Evolutionary conservation across 441 rosid genomes (phyloP), one percentile per base, ranked within the genome.

Genomic region (Brassica balearica): DNA sequence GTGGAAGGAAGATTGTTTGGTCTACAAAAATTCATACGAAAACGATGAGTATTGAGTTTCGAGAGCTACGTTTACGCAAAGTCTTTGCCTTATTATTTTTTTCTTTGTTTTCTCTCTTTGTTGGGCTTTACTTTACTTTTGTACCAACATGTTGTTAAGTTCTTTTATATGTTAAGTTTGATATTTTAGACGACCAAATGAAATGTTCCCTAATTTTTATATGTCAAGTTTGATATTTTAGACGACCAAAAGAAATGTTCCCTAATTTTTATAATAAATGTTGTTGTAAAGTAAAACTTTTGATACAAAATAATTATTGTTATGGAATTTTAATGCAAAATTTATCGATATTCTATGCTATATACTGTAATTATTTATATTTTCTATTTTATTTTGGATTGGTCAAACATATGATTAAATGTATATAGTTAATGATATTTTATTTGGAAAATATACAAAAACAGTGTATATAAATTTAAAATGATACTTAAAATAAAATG

Each of bases 1-100:
- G 51, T 55, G 17, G 51, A 70, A 32, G 53, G 73, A 70, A 70
- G 73, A 70, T 56, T 70, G 65, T 70, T 70, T 70, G 73, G 73
- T 46, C 65, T 70, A 70, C 51, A 11, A 20, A 55, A 10, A 56
- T 0, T 55, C 73, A 70, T 70, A 55, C 73, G 73, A 70, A 70
- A 70, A 56, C 65, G 73, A 70, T 70, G 73, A 70, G 22, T 55
- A 11, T 53, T 5, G 73, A 69, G 73, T 46, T 51, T 53, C 8
- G 46, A 69, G 27, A 53, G 73, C 63, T 46, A 34, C 73, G 61
- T 70, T 32, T 70, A 70, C 65, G 73, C 65, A 17, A 17, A 55
- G 15, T 32, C 48, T 27, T 14, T 48, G 65, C 65, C 43, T 38
- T 8, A 0, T 23, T 51, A 7, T 55, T 56, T 15, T 5, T 38